Conservation (phyloP, 1,284 basidiomycete genomes). For the Pyrrhoderma noxium region DNA sequence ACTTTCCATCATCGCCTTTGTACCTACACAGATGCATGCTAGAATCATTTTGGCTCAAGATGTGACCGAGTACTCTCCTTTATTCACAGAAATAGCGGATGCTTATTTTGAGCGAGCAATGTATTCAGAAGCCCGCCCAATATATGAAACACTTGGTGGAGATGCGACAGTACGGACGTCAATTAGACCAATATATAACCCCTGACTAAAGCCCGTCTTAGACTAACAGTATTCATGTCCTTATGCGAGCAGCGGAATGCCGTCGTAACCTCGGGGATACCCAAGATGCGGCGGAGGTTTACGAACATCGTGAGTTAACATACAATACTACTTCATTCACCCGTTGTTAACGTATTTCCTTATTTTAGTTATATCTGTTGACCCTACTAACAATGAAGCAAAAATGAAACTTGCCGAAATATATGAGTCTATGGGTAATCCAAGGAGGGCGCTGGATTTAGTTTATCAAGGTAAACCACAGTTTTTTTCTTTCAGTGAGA, state of each 20-base stretch:
- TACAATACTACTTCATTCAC: background rate
- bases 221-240: conserved; percentile 63
- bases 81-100: conserved; percentile 81
- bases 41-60: conserved; percentile 65
- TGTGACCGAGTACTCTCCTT: conserved; percentile 63
- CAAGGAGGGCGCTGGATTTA: conserved; percentile 75
- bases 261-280: conserved; percentile 67
- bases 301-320: conserved; percentile 60
- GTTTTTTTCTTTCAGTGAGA: background rate
- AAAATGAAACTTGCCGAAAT: conserved; percentile 87
- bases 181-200: background rate
- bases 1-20: background rate
- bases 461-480: conserved; percentile 69
- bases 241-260: conserved; percentile 68
- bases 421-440: conserved; percentile 77
- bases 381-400: conserved; percentile 71
- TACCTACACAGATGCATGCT: conserved; percentile 58
- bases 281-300: conserved; percentile 73
- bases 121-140: conserved; percentile 69
- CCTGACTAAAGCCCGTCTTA: conserved; percentile 22
- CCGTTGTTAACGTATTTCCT: conserved; percentile 7
- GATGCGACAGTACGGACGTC: conserved; percentile 50
- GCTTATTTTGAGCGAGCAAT: conserved; percentile 72
- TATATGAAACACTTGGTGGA: conserved; percentile 70
- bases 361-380: conserved; percentile 57